Evolutionary conservation across 306 rosid genomes (phyloP).

Genomic region (Vigna reflexopilosa): DNA sequence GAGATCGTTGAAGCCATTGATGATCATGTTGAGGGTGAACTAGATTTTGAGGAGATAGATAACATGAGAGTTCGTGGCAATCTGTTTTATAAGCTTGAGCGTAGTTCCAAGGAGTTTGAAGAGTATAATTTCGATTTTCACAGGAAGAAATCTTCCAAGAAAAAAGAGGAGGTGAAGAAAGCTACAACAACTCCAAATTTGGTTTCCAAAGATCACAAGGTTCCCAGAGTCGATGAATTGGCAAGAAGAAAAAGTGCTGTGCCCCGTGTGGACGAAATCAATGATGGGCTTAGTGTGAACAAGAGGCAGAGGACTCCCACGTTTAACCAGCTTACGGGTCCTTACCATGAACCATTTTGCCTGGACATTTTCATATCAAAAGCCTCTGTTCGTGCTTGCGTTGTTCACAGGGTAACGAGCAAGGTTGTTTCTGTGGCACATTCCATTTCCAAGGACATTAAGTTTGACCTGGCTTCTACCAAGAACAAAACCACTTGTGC

Average conservation of each 20-base stretch:
- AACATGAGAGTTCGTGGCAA: constrained; percentile 73
- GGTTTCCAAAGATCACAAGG: constrained; percentile 45
- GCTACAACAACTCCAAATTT: constrained; percentile 32
- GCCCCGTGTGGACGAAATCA: constrained; percentile 40
- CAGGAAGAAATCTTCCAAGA: constrained; percentile 64
- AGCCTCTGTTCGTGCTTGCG: constrained; percentile 85
- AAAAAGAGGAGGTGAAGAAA: constrained; percentile 49
- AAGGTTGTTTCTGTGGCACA: constrained; percentile 90
- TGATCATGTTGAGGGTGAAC: constrained; percentile 48
- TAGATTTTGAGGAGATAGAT: constrained; percentile 78
- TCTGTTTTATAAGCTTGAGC: constrained; percentile 80
- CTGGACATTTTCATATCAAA: constrained; percentile 87
- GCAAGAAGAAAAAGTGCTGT: constrained; percentile 32
- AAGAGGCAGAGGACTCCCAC: constrained; percentile 74
- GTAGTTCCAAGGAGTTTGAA: constrained; percentile 82
- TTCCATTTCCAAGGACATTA: constrained; percentile 86
- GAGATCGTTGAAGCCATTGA: constrained; percentile 49
- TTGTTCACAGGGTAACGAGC: constrained; percentile 80
- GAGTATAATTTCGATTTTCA: constrained; percentile 82
- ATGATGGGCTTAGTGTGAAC: constrained; percentile 40
- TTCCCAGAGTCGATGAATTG: constrained; percentile 44
- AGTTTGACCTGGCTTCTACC: constrained; percentile 77
- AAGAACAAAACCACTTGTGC: constrained; percentile 75
- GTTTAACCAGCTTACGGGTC: constrained; percentile 80
- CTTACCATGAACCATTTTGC: constrained; percentile 91